Percentiles rank a stretch among this genome's conserved stretches.
Conservation (phyloP, 495 filamentous ascomycete genomes). For the Thermochaetoides thermophila region DNA sequence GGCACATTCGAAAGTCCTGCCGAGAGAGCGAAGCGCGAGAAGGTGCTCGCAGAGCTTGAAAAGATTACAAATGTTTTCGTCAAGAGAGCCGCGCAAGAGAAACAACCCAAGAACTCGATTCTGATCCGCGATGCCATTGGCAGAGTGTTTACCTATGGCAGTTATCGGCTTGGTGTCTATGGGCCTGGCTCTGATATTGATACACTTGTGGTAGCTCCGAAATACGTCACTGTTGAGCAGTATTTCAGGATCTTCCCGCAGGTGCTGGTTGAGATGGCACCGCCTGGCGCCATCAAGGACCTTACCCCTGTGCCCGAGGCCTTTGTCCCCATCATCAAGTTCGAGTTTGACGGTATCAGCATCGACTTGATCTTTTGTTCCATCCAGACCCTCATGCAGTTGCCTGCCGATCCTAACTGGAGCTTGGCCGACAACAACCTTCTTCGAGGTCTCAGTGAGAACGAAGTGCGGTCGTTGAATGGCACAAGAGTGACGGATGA, state of each 20-base stretch:
- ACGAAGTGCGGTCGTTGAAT: constrained; percentile 76
- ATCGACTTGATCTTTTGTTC: constrained; percentile 91
- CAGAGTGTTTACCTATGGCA: constrained; percentile 88
- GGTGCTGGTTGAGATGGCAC: constrained; percentile 56
- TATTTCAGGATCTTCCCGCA: constrained; percentile 81
- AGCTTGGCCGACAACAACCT: constrained; percentile 69
- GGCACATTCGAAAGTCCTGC: constrained; percentile 76
- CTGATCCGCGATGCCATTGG: constrained; percentile 70
- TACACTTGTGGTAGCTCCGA: constrained; percentile 80
- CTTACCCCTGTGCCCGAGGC: constrained; percentile 78
- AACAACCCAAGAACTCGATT: constrained; percentile 58
- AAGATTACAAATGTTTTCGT: constrained; percentile 74
- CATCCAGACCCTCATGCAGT: constrained; percentile 48
- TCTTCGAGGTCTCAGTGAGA: constrained; percentile 71
- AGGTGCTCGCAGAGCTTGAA: constrained; percentile 56
- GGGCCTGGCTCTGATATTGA: constrained; percentile 96
- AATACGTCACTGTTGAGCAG: constrained; percentile 71
- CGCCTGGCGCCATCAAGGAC: constrained; percentile 62
- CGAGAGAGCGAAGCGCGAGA: constrained; percentile 53
- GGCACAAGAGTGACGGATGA: constrained; percentile 88
- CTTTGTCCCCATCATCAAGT: constrained; percentile 90
- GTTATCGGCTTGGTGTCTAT: constrained; percentile 85
- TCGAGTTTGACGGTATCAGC: constrained; percentile 76
- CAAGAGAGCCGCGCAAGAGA: constrained; percentile 51
- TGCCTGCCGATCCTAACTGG: constrained; percentile 49